Base-by-base conservation (phyloP, 2,329 filamentous ascomycete species). In the Juglanconis juglandina region DNA sequence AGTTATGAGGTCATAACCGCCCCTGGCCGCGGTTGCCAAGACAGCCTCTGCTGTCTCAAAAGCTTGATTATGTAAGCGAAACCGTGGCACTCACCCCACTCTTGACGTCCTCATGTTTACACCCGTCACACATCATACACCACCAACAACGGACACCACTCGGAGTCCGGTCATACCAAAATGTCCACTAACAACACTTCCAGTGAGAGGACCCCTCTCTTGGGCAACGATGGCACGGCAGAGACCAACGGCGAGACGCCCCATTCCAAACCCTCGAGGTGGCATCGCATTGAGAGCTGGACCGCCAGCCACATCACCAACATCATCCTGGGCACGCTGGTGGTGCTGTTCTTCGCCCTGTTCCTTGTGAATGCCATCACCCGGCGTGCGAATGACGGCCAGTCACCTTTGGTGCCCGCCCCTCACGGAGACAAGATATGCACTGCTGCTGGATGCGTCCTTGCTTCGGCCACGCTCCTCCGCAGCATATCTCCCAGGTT, bases 401-500 rank as follows among this genome's bases (percentile, higher is more conserved):
- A 24, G n/a, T 17, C 46, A 14, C 48, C 56, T 2, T 44, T 30
- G 8, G 6, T 41, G 11, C 54, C 58, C 2, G 35, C 51, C 5
- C 44, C 58, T 17, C 39, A 34, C 11, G 58, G 47, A 14, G 39
- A 52, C 17, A 46, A 63, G 30, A 53, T 63, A 42, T 63, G 61
- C 54, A 61, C 61, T 24, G 49, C 58, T n/a, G 58, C 61, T 33
- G 58, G 55, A 10, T 63, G 61, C 32, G 61, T 63, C n/a, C 61
- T 63, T 10, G 61, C 61, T 17, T 51, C 61, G n/a, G 51, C 61
- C 7, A 63, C 61, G 0, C 58, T 63, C 4, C 58, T 63, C 42
- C 61, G 61, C 54, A 63, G 61, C 33, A 61, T 63, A 54, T 63
- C 61, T 5, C 53, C 61, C 5, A 61, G 58, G 61, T 63, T 17